A percentile compares a stretch with the other conserved stretches of the same genome.
These are phyloP conservation scores for Ceratocystis cacaofunesta DNA, from an alignment of 2,329 filamentous ascomycete genomes.

Conservation along the genomic window DNA sequence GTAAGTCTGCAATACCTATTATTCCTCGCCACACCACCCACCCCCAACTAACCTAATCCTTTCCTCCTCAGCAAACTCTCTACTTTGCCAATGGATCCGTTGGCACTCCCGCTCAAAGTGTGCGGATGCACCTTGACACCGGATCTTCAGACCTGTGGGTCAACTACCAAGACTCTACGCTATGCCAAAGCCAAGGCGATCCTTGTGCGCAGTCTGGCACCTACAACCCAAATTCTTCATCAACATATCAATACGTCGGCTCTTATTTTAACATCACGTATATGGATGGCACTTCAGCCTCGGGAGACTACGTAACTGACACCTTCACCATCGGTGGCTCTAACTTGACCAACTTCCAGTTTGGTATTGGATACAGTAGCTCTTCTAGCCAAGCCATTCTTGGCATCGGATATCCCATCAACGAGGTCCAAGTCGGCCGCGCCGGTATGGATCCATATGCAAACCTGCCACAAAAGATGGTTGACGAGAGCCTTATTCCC, in stretches of 20 bases:
- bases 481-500: conserved; percentile 42
- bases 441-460: conserved; percentile 41
- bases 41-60: not conserved
- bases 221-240: conserved; percentile 56
- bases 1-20: conserved; percentile 25
- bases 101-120: conserved; percentile 43
- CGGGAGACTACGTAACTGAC: conserved; percentile 69
- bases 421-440: conserved; percentile 59
- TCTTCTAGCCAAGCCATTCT: conserved; percentile 56
- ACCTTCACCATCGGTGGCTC: conserved; percentile 45
- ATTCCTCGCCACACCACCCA: not conserved
- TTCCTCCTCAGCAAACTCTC: conserved; percentile 36
- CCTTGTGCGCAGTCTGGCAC: conserved; percentile 49
- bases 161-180: conserved; percentile 46
- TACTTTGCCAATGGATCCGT: conserved; percentile 50
- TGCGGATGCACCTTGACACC: conserved; percentile 50
- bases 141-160: conserved; percentile 58
- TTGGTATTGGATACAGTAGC: conserved; percentile 56
- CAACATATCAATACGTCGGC: conserved; percentile 59
- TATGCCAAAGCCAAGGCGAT: conserved; percentile 37
- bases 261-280: conserved; percentile 78
- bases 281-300: conserved; percentile 62
- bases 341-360: conserved; percentile 45
- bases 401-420: conserved; percentile 66
- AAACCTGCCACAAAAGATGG: conserved; percentile 55